Evolutionary conservation across 305 asterid species (phyloP), one percentile per base, ranked within the genome.

Genomic region (Euphrasia arctica): DNA sequence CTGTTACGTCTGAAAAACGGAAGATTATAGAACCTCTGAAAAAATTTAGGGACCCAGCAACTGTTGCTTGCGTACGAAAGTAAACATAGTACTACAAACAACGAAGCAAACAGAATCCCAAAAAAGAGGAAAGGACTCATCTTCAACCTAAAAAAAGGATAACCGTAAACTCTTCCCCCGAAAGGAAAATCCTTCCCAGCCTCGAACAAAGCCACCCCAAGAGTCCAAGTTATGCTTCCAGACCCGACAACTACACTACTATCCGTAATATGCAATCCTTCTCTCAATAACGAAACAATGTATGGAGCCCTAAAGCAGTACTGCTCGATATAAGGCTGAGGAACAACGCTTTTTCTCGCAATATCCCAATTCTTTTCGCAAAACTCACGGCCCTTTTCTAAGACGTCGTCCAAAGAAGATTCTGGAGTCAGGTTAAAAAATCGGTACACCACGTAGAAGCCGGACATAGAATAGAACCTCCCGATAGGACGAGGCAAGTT

Each of bases 281-380:
- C 83, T 72, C 91, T 79, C 75, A 87, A 60, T 29, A 87, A 85
- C 28, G 63, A 77, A 48, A 78, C 89, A 7, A 82, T 58, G 58
- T 87, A 87, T 8, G 95, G 91, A 32, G 91, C 89, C 69, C 95
- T 74, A 67, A 87, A 87, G 81, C 95, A 84, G 77, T 87, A 87
- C 62, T 87, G 91, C 64, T 87, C 91, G 22, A 87, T 82, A 74
- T 82, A 82, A 67, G 95, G 91, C 75, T 87, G 91, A 54, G 95
- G 82, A 52, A 70, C 84, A 55, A 86, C 91, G 58, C 87, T 84
- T 57, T 68, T 72, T 68, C 73, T 75, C 0, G 91, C 91, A 15
- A 70, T 66, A 59, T 72, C 78, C 95, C 95, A 86, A 18, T 76
- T 14, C 61, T 77, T 82, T 55, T 77, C 82, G 76, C 95, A 86